Conservation (phyloP, 441 rosid species). For the Pelargonium myrrhifolium region DNA sequence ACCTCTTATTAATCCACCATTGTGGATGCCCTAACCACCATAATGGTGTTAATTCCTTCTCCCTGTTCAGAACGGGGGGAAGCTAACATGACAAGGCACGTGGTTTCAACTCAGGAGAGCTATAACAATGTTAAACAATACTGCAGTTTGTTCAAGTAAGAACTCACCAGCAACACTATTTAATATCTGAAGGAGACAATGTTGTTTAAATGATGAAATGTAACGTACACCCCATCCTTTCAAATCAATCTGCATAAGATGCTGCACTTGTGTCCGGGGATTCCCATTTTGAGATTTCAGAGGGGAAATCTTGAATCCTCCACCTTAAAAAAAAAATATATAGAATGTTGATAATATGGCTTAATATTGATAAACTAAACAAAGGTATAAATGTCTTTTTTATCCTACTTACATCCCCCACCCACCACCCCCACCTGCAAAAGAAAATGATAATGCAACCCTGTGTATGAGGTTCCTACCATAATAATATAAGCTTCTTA, state of each 20-base stretch:
- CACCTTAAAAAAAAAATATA: conserved; percentile 52
- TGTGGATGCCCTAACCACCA: too few relatives aligned
- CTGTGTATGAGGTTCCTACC: too few relatives aligned
- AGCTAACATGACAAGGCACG: too few relatives aligned
- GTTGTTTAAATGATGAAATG: conserved; percentile 85
- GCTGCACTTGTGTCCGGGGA: conserved; percentile 90
- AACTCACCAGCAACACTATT: conserved; percentile 91
- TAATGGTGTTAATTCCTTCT: too few relatives aligned
- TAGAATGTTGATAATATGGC: background rate
- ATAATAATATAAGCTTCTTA: background rate
- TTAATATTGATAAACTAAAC: too few relatives aligned
- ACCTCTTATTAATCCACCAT: too few relatives aligned
- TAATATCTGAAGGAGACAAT: conserved; percentile 95
- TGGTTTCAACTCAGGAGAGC: background rate
- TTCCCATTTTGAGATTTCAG: conserved; percentile 75
- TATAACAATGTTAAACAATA: background rate
- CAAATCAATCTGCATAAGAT: conserved; percentile 93
- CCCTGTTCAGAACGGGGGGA: too few relatives aligned
- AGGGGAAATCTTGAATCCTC: conserved; percentile 92
- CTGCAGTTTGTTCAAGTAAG: background rate
- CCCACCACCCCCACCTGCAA: background rate
- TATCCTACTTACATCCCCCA: too few relatives aligned
- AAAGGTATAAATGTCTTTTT: too few relatives aligned
- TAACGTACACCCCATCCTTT: conserved; percentile 99
- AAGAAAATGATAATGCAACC: background rate